phyloP scores from a whole-genome alignment of 2,329 filamentous ascomycete species.

The Fusarium robinianum region DNA sequence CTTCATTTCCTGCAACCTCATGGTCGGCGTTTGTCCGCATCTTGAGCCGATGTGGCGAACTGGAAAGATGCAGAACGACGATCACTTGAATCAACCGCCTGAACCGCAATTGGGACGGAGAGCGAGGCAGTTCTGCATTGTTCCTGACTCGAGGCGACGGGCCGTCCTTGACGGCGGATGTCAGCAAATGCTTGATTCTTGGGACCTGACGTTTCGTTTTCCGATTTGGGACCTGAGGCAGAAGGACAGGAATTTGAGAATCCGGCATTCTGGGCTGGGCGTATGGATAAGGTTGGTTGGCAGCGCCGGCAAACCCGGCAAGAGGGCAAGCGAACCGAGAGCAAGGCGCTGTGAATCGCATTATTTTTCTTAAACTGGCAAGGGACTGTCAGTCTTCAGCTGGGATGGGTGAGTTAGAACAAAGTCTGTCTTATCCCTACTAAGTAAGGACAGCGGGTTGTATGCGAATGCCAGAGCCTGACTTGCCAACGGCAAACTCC shows the following conservation, averaged over 20 bases:
- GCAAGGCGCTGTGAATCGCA: not conserved
- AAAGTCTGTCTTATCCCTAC: constrained; percentile 16
- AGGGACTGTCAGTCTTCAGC: constrained; percentile 1
- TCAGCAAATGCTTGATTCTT: constrained; percentile 1
- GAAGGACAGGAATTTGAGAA: constrained; percentile 2
- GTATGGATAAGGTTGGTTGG: constrained; percentile 6
- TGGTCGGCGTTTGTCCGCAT: not conserved
- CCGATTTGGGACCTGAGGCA: not conserved
- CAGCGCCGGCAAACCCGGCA: constrained; percentile 6
- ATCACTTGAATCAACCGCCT: too few species aligned
- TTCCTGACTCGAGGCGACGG: constrained; percentile 6
- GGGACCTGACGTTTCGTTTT: constrained; percentile 1
- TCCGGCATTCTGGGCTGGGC: not conserved
- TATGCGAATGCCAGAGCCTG: not conserved
- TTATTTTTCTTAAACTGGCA: not conserved
- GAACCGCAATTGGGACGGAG: constrained; percentile 5
- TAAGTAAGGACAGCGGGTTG: constrained; percentile 4
- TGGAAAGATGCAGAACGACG: constrained; percentile 1
- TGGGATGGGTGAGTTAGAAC: constrained; percentile 1
- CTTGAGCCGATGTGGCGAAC: constrained; percentile 2
- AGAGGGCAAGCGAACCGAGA: constrained; percentile 3
- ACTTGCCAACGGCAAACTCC: too few species aligned
- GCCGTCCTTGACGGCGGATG: not conserved
- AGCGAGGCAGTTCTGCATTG: not conserved
- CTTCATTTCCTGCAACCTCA: not conserved